phyloP scores from a whole-genome alignment of 768 basidiomycete genomes.

The Lentinula guzmanii region DNA sequence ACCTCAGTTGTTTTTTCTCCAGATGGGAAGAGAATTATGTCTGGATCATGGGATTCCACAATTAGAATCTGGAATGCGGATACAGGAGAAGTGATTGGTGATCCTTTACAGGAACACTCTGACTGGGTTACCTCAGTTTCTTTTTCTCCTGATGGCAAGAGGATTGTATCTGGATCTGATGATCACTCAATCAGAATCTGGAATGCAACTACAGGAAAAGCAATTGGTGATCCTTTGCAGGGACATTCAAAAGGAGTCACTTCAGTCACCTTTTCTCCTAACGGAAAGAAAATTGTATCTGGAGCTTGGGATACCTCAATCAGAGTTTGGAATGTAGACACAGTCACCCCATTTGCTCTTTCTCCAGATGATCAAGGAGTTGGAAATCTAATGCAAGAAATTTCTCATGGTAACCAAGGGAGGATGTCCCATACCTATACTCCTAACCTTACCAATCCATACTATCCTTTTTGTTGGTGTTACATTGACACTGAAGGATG shows the following conservation, averaged over 20 bases:
- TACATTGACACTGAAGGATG: neutral
- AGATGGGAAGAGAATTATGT: neutral
- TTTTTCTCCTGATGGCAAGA: neutral
- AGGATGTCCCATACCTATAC: neutral
- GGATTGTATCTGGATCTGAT: neutral
- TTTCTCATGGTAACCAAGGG: neutral
- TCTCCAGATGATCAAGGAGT: neutral
- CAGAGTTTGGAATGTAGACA: neutral
- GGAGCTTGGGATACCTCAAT: neutral
- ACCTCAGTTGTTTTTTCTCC: neutral
- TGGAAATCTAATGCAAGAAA: neutral
- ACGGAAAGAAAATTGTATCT: neutral
- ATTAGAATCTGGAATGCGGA: conserved; percentile 14
- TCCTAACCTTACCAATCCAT: neutral
- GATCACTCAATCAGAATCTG: neutral
- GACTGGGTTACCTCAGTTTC: neutral
- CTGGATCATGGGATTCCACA: neutral
- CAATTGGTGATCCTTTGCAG: neutral
- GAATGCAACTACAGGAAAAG: neutral
- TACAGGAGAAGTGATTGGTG: conserved; percentile 21
- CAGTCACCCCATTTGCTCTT: neutral
- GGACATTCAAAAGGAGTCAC: neutral
- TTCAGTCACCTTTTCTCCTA: neutral
- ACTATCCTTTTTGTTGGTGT: neutral
- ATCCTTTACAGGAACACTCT: conserved; percentile 6